A percentile compares a stretch with the other conserved stretches of the same genome.
These are phyloP conservation scores for Schrenkiella parvula DNA, from an alignment of 345 rosid species.

Conservation along the genomic window DNA sequence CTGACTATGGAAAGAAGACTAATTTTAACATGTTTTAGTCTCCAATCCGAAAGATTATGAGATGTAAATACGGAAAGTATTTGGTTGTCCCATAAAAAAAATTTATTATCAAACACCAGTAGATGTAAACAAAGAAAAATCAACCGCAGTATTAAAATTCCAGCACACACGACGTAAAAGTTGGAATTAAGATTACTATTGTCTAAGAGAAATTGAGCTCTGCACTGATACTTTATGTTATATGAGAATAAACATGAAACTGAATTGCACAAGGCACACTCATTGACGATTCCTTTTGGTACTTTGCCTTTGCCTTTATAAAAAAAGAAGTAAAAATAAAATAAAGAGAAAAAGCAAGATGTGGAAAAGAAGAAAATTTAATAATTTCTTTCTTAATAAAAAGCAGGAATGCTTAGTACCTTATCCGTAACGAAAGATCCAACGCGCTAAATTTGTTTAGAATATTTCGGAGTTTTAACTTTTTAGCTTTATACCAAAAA, in stretches of 20 bases:
- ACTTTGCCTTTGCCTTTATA: conserved; percentile 23
- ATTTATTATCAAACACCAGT: not conserved
- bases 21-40: not conserved
- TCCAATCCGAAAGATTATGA: not conserved
- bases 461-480: not conserved
- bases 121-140: too few relatives aligned
- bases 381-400: not conserved
- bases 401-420: not conserved
- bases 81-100: not conserved
- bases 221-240: not conserved
- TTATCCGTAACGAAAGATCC: conserved; percentile 22
- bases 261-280: conserved; percentile 25
- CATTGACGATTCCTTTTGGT: conserved; percentile 18
- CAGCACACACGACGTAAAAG: not conserved
- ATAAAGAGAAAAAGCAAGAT: conserved; percentile 17
- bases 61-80: too few relatives aligned
- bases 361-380: conserved; percentile 15
- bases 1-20: not conserved
- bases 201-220: not conserved
- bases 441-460: conserved; percentile 9
- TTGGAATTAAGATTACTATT: not conserved
- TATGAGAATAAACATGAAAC: conserved; percentile 12
- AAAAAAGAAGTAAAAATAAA: not conserved
- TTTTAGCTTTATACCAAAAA: not conserved
- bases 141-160: not conserved